Evolutionary conservation across 2,329 filamentous ascomycete species (phyloP).

Genomic region (Ophiostoma sp.): DNA sequence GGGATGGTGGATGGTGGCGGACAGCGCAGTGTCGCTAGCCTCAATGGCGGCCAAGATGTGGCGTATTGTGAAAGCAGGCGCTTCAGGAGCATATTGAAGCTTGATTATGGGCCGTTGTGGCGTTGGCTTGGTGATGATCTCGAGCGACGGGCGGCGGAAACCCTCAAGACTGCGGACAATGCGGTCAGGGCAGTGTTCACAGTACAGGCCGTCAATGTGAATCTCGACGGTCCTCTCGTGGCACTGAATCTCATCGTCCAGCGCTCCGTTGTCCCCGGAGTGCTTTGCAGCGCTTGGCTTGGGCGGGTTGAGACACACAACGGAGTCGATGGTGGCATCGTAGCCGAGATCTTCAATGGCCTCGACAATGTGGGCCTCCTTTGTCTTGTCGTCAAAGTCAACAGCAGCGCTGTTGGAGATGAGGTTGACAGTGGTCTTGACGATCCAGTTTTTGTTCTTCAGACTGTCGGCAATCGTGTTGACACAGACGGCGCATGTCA

Average conservation of each 20-base stretch:
- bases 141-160: conserved; percentile 46
- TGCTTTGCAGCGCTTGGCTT: conserved; percentile 20
- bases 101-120: conserved; percentile 61
- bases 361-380: conserved; percentile 46
- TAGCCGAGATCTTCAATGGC: conserved; percentile 60
- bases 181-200: conserved; percentile 61
- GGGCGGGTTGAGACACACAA: conserved; percentile 37
- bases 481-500: conserved; percentile 67
- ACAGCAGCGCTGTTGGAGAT: conserved; percentile 62
- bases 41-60: conserved; percentile 65
- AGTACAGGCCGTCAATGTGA: conserved; percentile 66
- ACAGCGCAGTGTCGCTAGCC: conserved; percentile 59
- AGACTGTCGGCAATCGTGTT: conserved; percentile 58
- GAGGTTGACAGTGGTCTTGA: conserved; percentile 56
- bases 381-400: conserved; percentile 45
- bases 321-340: conserved; percentile 53
- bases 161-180: conserved; percentile 50
- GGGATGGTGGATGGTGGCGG: conserved; percentile 67
- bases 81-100: conserved; percentile 62
- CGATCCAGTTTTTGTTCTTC: conserved; percentile 52
- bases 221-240: conserved; percentile 56
- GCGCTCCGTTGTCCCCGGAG: background rate
- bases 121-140: conserved; percentile 51
- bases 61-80: conserved; percentile 68
- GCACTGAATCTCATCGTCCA: background rate